phyloP scores from a whole-genome alignment of 106 monocot genomes.

The Hemerocallis citrina region DNA sequence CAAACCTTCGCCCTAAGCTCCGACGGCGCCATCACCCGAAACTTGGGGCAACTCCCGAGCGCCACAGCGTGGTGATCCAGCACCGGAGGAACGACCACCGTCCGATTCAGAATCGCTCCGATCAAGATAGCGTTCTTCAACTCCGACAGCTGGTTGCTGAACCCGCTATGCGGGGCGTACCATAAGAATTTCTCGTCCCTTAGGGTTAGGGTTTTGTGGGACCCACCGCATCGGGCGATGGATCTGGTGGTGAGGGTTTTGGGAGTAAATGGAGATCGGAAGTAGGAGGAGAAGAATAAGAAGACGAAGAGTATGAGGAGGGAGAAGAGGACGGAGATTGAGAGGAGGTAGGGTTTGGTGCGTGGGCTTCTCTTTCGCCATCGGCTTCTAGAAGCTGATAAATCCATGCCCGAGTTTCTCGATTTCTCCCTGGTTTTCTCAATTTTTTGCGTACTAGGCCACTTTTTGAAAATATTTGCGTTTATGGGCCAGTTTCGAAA shows the following conservation, averaged over 20 bases:
- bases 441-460: too few relatives aligned
- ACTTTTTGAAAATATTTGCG: too few relatives aligned
- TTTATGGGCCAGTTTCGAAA: too few relatives aligned
- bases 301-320: constrained; percentile 19
- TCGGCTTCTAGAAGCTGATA: constrained; percentile 13
- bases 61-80: constrained; percentile 95
- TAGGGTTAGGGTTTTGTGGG: background rate
- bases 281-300: constrained; percentile 20
- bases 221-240: constrained; percentile 2
- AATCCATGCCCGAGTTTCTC: constrained; percentile 9
- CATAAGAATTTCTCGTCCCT: constrained; percentile 47
- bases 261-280: constrained; percentile 12
- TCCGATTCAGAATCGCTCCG: constrained; percentile 77
- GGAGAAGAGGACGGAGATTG: constrained; percentile 21
- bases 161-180: constrained; percentile 97
- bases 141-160: constrained; percentile 94
- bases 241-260: constrained; percentile 10
- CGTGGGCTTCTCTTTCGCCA: constrained; percentile 38
- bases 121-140: constrained; percentile 65
- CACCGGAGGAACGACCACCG: constrained; percentile 79
- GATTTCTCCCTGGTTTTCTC: too few relatives aligned
- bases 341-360: constrained; percentile 15
- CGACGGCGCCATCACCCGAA: constrained; percentile 50
- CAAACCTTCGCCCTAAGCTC: constrained; percentile 53
- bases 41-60: constrained; percentile 97